Conservation (phyloP, 2,329 filamentous ascomycete genomes). For the Penicillium sp. region DNA sequence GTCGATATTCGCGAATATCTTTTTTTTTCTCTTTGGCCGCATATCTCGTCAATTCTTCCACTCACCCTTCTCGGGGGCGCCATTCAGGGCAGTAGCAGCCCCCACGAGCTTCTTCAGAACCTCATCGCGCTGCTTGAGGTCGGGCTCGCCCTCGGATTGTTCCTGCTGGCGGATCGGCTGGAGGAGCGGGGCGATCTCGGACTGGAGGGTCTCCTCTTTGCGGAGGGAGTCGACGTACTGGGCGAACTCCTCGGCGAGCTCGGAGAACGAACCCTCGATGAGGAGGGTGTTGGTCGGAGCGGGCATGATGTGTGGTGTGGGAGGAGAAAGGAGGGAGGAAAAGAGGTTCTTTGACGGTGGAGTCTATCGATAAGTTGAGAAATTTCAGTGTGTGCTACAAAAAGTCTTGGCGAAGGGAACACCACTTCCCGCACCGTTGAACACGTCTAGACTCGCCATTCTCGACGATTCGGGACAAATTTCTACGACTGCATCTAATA, state of each 20-base stretch:
- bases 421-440: constrained; percentile 8
- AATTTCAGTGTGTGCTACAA: constrained; percentile 44
- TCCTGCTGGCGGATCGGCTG: constrained; percentile 54
- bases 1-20: constrained; percentile 5
- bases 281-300: constrained; percentile 62
- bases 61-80: constrained; percentile 79
- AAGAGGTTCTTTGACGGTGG: constrained; percentile 34
- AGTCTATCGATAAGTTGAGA: constrained; percentile 39
- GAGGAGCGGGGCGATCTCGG: constrained; percentile 69
- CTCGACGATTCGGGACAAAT: neutral
- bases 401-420: constrained; percentile 38
- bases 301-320: constrained; percentile 49
- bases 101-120: constrained; percentile 85
- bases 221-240: constrained; percentile 85
- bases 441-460: neutral
- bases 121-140: constrained; percentile 68
- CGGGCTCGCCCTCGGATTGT: constrained; percentile 54
- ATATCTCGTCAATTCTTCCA: constrained; percentile 9
- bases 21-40: constrained; percentile 10
- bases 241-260: constrained; percentile 91
- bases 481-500: neutral
- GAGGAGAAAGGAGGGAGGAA: constrained; percentile 18
- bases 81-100: constrained; percentile 73
- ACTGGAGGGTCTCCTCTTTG: constrained; percentile 58
- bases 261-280: constrained; percentile 90